Evolutionary conservation across 2,329 filamentous ascomycete genomes (phyloP).

Genomic region (Cercospora sesami): DNA sequence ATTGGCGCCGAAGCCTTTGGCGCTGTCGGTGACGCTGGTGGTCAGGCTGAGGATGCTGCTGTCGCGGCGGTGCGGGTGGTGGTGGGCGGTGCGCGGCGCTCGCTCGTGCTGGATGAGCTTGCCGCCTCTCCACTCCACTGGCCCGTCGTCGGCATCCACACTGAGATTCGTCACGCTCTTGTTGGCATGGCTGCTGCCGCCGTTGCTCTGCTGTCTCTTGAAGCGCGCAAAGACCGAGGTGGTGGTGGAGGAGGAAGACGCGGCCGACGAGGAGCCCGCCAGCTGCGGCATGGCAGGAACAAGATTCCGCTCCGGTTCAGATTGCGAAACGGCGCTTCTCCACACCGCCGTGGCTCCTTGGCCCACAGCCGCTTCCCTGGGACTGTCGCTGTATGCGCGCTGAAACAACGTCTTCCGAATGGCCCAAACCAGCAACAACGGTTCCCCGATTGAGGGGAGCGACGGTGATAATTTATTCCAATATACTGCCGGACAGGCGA

Average conservation of each 20-base stretch:
- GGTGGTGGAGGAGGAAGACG: neutral
- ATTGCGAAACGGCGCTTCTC: neutral
- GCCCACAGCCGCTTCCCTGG: neutral
- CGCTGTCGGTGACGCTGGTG: slow-evolving; percentile 39
- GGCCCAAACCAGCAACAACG: neutral
- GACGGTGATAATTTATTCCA: neutral
- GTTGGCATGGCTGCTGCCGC: slow-evolving; percentile 3
- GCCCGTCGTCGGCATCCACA: neutral
- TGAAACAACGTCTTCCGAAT: neutral
- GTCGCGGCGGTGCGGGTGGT: slow-evolving; percentile 27
- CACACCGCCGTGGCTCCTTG: neutral
- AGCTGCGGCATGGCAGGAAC: slow-evolving; percentile 2
- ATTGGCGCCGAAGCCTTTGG: slow-evolving; percentile 41
- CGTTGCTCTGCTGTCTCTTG: slow-evolving; percentile 5
- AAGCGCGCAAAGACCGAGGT: slow-evolving; percentile 16
- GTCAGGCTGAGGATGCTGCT: slow-evolving; percentile 34
- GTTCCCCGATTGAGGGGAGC: neutral
- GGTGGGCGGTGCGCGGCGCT: neutral
- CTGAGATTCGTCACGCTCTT: slow-evolving; percentile 1
- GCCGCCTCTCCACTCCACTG: slow-evolving; percentile 12
- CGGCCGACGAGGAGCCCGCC: neutral
- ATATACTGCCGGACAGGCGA: neutral
- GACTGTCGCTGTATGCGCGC: neutral
- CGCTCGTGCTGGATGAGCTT: slow-evolving; percentile 8
- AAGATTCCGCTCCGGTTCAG: neutral